Percentiles rank a stretch among this genome's conserved stretches.
Conservation (phyloP, 1,284 basidiomycete species). For the Porogramme epimiltina region DNA sequence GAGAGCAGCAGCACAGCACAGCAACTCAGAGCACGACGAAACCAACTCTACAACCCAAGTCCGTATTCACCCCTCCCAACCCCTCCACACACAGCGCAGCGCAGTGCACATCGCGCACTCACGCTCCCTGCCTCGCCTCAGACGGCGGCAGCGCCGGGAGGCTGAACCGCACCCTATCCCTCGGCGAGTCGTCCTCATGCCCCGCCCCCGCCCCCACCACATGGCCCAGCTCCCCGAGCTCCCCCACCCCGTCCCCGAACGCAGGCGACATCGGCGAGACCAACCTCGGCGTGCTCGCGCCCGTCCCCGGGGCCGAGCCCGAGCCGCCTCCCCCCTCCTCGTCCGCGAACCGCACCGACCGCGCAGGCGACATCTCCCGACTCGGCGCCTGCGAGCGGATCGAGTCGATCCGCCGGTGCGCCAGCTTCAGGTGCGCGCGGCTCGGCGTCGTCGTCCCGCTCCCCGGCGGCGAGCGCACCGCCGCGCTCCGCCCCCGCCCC, state of each 20-base stretch:
- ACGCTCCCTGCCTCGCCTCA: not conserved
- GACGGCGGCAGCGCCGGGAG: slow-evolving; percentile 16
- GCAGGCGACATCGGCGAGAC: slow-evolving; percentile 22
- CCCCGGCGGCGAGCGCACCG: slow-evolving; percentile 12
- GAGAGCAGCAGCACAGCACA: not conserved
- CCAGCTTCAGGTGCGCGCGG: not conserved
- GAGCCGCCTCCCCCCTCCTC: slow-evolving; percentile 20
- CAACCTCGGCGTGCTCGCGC: slow-evolving; percentile 27
- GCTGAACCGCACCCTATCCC: slow-evolving; percentile 29
- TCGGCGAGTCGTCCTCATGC: slow-evolving; percentile 24
- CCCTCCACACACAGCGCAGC: too few species aligned
- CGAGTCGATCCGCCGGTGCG: slow-evolving; percentile 36
- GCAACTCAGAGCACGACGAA: not conserved
- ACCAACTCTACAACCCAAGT: too few species aligned
- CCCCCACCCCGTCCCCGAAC: slow-evolving; percentile 4
- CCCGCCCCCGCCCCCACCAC: too few species aligned
- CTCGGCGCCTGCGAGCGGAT: slow-evolving; percentile 30
- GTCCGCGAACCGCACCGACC: slow-evolving; percentile 52
- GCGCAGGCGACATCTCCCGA: slow-evolving; percentile 50
- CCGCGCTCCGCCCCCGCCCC: slow-evolving; percentile 18
- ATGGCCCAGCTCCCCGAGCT: slow-evolving; percentile 11
- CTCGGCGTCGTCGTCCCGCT: slow-evolving; percentile 21
- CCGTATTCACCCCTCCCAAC: too few species aligned
- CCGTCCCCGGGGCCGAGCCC: slow-evolving; percentile 13
- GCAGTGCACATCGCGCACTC: too few species aligned